phyloP scores from a whole-genome alignment of 257 asterid species.

The Solanum raphanifolium region DNA sequence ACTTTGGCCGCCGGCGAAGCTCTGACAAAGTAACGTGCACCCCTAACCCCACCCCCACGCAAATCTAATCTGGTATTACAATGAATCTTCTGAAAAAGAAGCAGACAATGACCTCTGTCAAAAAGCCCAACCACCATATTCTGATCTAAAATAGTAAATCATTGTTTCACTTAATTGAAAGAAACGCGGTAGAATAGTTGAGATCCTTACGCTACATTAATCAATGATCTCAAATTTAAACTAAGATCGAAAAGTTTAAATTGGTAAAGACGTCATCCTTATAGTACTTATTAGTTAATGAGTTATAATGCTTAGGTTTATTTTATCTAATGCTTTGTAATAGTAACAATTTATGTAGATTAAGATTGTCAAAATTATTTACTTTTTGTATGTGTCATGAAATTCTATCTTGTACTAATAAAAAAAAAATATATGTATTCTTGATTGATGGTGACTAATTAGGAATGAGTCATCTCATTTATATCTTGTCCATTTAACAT shows the following conservation, averaged over 20 bases:
- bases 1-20: not conserved
- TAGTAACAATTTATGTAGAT: not conserved
- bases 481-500: not conserved
- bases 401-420: not conserved
- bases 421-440: not conserved
- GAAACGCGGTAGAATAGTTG: not conserved
- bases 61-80: not conserved
- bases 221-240: not conserved
- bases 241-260: not conserved
- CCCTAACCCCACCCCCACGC: not conserved
- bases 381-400: not conserved
- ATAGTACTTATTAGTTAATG: not conserved
- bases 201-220: rapidly evolving
- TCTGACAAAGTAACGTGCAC: constrained; percentile 1
- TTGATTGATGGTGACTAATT: not conserved
- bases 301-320: not conserved
- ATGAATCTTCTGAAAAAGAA: not conserved
- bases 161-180: not conserved
- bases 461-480: not conserved
- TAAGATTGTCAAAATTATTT: not conserved
- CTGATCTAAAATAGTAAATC: not conserved
- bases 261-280: not conserved
- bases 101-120: not conserved
- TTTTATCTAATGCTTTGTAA: not conserved
- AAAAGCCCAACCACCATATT: not conserved